Evolutionary conservation across 805 yeast species (phyloP).

Genomic region (Metschnikowia continentalis): DNA sequence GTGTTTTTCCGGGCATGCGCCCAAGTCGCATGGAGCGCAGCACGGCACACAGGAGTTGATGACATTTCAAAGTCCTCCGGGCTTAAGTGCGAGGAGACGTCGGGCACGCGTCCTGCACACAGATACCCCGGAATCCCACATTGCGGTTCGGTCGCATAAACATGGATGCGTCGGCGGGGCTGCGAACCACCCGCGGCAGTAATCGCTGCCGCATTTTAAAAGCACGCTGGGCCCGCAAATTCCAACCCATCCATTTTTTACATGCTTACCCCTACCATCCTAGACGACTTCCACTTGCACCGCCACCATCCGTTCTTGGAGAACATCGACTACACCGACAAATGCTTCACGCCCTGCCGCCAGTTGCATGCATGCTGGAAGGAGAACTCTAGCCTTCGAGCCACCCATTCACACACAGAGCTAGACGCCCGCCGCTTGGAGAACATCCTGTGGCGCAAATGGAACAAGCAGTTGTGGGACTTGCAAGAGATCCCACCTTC

Average conservation of each 20-base stretch:
- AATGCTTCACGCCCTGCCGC: conserved; percentile 12
- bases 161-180: too few relatives aligned
- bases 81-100: background rate
- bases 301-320: conserved; percentile 12
- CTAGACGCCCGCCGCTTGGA: conserved; percentile 25
- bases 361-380: conserved; percentile 25
- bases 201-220: background rate
- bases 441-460: conserved; percentile 40
- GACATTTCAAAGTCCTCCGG: background rate
- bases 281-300: conserved; percentile 14
- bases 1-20: background rate
- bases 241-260: background rate
- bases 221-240: background rate
- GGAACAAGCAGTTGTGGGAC: conserved; percentile 27
- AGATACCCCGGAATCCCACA: background rate
- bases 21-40: background rate
- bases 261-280: conserved; percentile 6
- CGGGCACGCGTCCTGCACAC: background rate
- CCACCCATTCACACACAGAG: conserved; percentile 18
- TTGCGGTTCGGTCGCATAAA: background rate
- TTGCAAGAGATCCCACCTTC: conserved; percentile 38
- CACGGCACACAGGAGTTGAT: background rate
- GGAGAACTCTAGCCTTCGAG: conserved; percentile 18
- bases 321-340: conserved; percentile 32
- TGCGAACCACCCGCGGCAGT: background rate